Conservation (phyloP, 176 grass and related monocot genomes). For the Coix lacrymajobi region DNA sequence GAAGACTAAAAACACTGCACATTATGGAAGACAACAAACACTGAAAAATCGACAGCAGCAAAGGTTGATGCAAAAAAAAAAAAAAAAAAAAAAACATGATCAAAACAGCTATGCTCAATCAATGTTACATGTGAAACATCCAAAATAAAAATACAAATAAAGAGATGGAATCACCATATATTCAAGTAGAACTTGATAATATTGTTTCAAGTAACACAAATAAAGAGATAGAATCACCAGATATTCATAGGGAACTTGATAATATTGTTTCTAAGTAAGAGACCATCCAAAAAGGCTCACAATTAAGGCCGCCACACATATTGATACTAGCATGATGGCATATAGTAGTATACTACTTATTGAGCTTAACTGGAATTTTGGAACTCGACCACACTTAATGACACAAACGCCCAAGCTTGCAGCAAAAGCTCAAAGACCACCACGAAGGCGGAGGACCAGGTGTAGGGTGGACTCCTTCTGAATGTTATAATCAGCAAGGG, state of each 20-base stretch:
- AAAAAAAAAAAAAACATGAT: background rate
- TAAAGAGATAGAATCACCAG: background rate
- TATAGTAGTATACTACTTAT: background rate
- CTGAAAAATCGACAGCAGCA: background rate
- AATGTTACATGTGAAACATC: background rate
- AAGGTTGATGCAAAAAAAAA: background rate
- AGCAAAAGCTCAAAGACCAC: slow-evolving; percentile 6
- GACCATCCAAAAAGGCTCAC: slow-evolving; percentile 7
- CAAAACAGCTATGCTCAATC: background rate
- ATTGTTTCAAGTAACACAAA: background rate
- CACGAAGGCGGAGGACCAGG: slow-evolving; percentile 38
- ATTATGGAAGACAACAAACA: background rate
- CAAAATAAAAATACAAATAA: background rate
- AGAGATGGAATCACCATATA: background rate
- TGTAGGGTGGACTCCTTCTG: slow-evolving; percentile 47
- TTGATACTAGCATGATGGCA: background rate
- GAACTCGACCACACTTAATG: background rate
- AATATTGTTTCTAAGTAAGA: background rate
- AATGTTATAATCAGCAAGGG: slow-evolving; percentile 51
- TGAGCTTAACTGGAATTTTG: background rate
- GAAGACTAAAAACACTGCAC: background rate
- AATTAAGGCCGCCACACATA: background rate
- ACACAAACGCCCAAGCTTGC: background rate
- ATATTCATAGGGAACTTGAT: background rate
- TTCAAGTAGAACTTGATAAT: background rate